phyloP scores from a whole-genome alignment of 148 eudicot genomes.

The Beta vulgaris region DNA sequence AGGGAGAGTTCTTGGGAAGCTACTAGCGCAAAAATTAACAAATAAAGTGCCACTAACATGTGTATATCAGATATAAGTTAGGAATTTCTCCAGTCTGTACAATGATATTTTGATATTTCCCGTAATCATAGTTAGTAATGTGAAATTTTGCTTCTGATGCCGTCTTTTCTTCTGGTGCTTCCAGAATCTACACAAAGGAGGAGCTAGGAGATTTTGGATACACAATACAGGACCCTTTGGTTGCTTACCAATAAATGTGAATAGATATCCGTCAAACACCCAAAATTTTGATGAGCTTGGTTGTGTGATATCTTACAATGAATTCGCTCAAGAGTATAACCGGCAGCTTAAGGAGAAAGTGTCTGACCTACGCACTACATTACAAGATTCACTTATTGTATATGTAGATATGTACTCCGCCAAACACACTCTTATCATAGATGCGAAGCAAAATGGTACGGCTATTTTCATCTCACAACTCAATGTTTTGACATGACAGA shows the following conservation, averaged over 20 bases:
- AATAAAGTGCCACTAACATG: too few relatives aligned
- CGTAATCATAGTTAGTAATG: too few relatives aligned
- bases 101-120: too few relatives aligned
- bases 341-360: constrained; percentile 39
- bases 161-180: background rate
- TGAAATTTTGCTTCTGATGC: background rate
- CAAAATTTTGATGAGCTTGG: constrained; percentile 47
- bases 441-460: constrained; percentile 48
- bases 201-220: constrained; percentile 69
- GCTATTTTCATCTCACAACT: too few relatives aligned
- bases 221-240: constrained; percentile 86
- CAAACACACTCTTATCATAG: constrained; percentile 49
- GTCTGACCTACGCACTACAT: constrained; percentile 28
- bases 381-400: constrained; percentile 40
- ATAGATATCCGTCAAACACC: constrained; percentile 29
- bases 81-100: too few relatives aligned
- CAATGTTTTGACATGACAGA: background rate
- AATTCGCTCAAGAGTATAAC: constrained; percentile 60
- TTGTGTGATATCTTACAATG: constrained; percentile 46
- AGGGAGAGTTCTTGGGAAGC: too few relatives aligned
- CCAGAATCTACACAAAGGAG: constrained; percentile 44
- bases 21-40: too few relatives aligned
- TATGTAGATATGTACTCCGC: constrained; percentile 62
- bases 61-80: too few relatives aligned
- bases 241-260: constrained; percentile 51